Base-by-base conservation (phyloP, 495 filamentous ascomycete species). In the Penicillium herquei region DNA sequence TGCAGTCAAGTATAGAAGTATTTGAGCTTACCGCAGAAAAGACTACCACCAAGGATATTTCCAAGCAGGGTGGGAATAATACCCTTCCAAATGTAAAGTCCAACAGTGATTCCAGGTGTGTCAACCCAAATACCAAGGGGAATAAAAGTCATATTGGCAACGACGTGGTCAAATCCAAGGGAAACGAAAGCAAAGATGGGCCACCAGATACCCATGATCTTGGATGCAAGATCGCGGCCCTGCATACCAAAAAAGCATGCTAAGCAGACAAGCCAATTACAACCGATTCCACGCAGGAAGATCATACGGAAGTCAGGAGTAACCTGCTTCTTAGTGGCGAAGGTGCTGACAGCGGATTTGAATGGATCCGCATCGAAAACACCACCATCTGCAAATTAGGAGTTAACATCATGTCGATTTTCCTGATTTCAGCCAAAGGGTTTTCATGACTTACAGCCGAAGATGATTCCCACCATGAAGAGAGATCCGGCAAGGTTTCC, bases 81-180 rank as follows among this genome's bases (percentile, higher is more conserved):
- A 17, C 76, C 79, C 59, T 87, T 85, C 82, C 82, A 87, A 61
- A 86, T 84, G 48, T 87, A 86, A 45, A 84, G 64, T 1, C 75
- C 73, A 7, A 81, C 73, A 1, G 69, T 72, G 21, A 87, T 70
- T 0, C 61, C 66, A 0, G 82, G 80, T 0, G 82, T 71, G 0
- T 68, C 71, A 1, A 81, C 57, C 66, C 76, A 86, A 30, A 87
- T 82, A 7, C 68, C 79, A 60, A 81, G 64, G 8, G 83, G 82
- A 35, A 86, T 79, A 59, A 85, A 84, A 35, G 82, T 84, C 81
- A 85, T 86, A 58, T 85, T 86, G 41, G 82, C 83, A 30, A 86
- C 80, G 42, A 85, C 82, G 66, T 86, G 84, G 39, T 86, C 83
- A 6, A 85, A 74, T 0, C 78, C 81, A 6, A 87, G 69, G 9